Conservation (phyloP, 768 basidiomycete genomes). For the Pholiota microspora region DNA sequence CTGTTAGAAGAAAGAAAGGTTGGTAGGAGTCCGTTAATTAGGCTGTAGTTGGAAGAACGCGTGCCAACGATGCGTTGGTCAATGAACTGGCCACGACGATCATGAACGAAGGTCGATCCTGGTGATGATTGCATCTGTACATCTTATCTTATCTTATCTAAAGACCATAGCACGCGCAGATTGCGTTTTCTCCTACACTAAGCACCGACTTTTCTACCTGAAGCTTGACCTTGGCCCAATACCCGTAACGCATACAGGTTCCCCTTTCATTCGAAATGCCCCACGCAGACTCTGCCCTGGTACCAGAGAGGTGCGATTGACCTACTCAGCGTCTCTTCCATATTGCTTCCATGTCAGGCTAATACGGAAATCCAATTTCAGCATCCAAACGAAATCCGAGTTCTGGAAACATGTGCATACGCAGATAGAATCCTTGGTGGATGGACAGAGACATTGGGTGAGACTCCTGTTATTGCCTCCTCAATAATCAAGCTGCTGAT, state of each 20-base stretch:
- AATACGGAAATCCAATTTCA: slow-evolving; percentile 16
- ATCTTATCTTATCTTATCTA: slow-evolving; percentile 30
- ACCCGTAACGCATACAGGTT: too few species aligned
- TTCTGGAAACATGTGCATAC: slow-evolving; percentile 78
- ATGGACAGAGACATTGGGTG: slow-evolving; percentile 79
- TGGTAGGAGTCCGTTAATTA: slow-evolving; percentile 7
- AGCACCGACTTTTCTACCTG: too few species aligned
- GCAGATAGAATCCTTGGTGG: slow-evolving; percentile 62
- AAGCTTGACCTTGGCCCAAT: too few species aligned
- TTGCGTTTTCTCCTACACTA: neutral
- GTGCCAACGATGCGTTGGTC: neutral
- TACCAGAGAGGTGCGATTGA: slow-evolving; percentile 58
- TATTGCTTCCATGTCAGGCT: neutral
- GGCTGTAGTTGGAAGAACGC: neutral
- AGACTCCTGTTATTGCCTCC: neutral
- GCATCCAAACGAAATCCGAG: slow-evolving; percentile 67
- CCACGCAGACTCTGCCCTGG: slow-evolving; percentile 76
- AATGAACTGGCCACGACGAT: neutral
- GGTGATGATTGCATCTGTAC: slow-evolving; percentile 23
- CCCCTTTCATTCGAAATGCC: slow-evolving; percentile 48
- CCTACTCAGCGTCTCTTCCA: too few species aligned
- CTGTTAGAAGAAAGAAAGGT: neutral
- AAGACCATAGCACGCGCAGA: neutral
- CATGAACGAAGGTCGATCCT: neutral
- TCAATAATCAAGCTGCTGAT: neutral